Evolutionary conservation across 2,329 filamentous ascomycete species (phyloP), one percentile per base, ranked within the genome.

Genomic region (Colletotrichum acutatum): DNA sequence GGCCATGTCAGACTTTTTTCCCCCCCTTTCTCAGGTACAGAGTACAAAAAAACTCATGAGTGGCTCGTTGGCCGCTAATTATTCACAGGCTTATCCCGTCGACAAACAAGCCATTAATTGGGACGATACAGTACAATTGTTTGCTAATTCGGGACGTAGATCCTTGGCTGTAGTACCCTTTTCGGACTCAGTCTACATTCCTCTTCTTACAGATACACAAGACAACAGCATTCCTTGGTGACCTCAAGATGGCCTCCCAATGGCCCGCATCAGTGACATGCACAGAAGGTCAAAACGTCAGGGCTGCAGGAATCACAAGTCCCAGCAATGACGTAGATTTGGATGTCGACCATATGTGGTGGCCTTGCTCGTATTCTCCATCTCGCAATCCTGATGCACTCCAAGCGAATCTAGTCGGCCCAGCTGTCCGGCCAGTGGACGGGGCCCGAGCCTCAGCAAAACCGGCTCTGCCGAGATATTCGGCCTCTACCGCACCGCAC

Each of bases 341-440:
- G 52, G 52, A 16, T 54, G n/a, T 58, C 37, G 66, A 62, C 37
- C 66, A 30, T 64, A 8, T 52, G 49, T 59, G 59, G 28, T 26
- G 30, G 53, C 59, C 69, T 54, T 46, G 42, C 37, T 34, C 28
- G 37, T 58, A 12, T n/a, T 19, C 30, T 22, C 32, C 26, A 63
- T 32, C 19, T 37, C 30, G n/a, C 14, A 54, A 14, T 37, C 46
- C 56, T 53, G 70, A 56, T 32, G 54, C 56, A 59, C 24, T 49
- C 9, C 42, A 24, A 37, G 42, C 42, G 42, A n/a, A 19, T 22
- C 16, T 52, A 61, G 69, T 64, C 66, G 59, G 59, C 37, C 58
- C 34, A 72, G 54, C 60, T 65, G 53, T 65, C 46, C 70, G 70
- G 70, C 60, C 66, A 69, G 59, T 46, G 66, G 60, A 69, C 70